Percentiles rank a stretch among this genome's conserved stretches.
phyloP scores from a whole-genome alignment of 1,284 basidiomycete species.

The Apiotrichum laibachii region DNA sequence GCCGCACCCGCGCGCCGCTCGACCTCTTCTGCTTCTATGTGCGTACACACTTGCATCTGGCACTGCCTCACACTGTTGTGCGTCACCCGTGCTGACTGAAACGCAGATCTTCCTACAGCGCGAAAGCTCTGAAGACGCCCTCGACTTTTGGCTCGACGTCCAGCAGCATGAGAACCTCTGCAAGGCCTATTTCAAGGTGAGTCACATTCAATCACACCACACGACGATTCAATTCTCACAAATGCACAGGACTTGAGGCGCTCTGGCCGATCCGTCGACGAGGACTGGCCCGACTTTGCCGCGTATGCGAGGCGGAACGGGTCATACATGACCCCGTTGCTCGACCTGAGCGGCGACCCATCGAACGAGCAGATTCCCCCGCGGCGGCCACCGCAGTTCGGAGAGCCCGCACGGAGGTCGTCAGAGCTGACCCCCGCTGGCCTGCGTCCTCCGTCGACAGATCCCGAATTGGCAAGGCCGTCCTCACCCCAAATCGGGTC shows the following conservation, averaged over 20 bases:
- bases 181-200: slow-evolving; percentile 87
- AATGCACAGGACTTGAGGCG: slow-evolving; percentile 71
- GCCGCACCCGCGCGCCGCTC: slow-evolving; percentile 86
- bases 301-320: slow-evolving; percentile 65
- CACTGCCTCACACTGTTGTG: not conserved
- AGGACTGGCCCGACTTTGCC: slow-evolving; percentile 98
- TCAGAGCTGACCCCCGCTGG: slow-evolving; percentile 6
- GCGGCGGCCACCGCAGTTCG: not conserved
- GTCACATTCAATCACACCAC: slow-evolving; percentile 1
- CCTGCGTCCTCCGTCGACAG: slow-evolving; percentile 31
- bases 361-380: slow-evolving; percentile 12
- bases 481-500: not conserved
- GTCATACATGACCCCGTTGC: slow-evolving; percentile 70
- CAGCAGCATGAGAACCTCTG: slow-evolving; percentile 99
- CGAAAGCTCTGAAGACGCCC: slow-evolving; percentile 87
- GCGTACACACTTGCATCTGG: slow-evolving; percentile 46
- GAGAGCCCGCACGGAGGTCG: slow-evolving; percentile 13
- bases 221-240: slow-evolving; percentile 4
- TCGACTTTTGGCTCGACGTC: slow-evolving; percentile 99
- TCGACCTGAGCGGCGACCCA: slow-evolving; percentile 10
- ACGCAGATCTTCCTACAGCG: slow-evolving; percentile 72
- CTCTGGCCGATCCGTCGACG: slow-evolving; percentile 82
- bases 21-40: slow-evolving; percentile 99
- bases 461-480: not conserved
- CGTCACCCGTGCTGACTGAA: not conserved